phyloP scores from a whole-genome alignment of 1,284 basidiomycete genomes.

The Sporisorium exsertum region DNA sequence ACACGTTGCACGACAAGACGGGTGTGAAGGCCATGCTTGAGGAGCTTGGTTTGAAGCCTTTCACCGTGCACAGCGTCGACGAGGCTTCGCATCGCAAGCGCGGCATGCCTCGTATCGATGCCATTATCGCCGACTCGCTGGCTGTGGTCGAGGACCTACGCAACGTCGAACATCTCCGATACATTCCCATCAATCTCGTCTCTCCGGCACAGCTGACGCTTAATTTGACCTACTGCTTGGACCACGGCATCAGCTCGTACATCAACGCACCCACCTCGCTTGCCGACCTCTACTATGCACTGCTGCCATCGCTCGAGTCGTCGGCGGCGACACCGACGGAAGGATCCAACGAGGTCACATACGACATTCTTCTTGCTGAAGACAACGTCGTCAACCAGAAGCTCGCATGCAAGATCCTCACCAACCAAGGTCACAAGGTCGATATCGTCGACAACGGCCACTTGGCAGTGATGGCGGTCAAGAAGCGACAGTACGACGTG shows the following conservation, averaged over 20 bases:
- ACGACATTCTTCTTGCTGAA: constrained; percentile 95
- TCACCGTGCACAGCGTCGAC: constrained; percentile 80
- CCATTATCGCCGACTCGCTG: constrained; percentile 92
- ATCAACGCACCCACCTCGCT: constrained; percentile 89
- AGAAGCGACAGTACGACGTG: constrained; percentile 77
- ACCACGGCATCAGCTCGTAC: constrained; percentile 89
- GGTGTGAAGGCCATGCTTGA: constrained; percentile 82
- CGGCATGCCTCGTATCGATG: constrained; percentile 89
- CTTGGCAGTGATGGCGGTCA: constrained; percentile 88
- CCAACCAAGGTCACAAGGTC: constrained; percentile 94
- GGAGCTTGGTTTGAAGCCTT: constrained; percentile 84
- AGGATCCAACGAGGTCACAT: constrained; percentile 82
- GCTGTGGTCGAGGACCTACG: constrained; percentile 86
- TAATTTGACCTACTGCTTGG: constrained; percentile 76
- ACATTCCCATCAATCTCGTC: constrained; percentile 96
- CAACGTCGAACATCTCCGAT: constrained; percentile 92
- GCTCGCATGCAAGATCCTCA: constrained; percentile 93
- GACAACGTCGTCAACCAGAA: constrained; percentile 99
- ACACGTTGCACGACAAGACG: constrained; percentile 82
- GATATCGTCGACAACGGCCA: constrained; percentile 98
- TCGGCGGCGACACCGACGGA: constrained; percentile 85
- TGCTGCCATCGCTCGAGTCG: constrained; percentile 93
- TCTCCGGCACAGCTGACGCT: constrained; percentile 71
- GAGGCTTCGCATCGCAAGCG: constrained; percentile 81
- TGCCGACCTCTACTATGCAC: constrained; percentile 89